Conservation (phyloP, 139 green algal species). For the Astrephomene gubernaculifera region DNA sequence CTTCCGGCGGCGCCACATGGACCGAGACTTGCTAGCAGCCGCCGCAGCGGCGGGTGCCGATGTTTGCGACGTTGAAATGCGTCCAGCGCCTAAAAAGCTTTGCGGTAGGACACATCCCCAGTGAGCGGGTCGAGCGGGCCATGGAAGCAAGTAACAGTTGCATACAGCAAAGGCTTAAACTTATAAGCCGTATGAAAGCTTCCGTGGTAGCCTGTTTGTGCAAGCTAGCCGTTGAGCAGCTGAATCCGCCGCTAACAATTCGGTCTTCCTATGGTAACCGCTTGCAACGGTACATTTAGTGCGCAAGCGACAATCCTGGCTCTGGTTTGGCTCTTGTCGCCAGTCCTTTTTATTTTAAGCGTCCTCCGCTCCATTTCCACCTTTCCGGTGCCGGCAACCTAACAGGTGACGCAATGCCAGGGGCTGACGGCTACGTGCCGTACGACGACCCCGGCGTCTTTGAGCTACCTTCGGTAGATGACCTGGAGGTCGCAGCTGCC, state of each 20-base stretch:
- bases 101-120: not conserved
- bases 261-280: no score
- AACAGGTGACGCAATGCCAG: no score
- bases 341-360: no score
- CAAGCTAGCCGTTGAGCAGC: no score
- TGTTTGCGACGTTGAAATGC: conserved; percentile 16
- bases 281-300: no score
- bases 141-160: not conserved
- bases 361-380: no score
- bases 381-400: no score
- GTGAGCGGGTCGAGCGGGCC: not conserved
- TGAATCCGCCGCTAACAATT: no score
- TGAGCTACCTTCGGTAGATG: conserved; percentile 73
- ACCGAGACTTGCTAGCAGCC: conserved; percentile 29
- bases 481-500: conserved; percentile 75
- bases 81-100: not conserved
- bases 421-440: not conserved
- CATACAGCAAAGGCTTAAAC: not conserved
- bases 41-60: conserved; percentile 23
- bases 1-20: not conserved
- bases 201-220: no score
- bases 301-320: no score
- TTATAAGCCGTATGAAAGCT: not conserved
- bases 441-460: conserved; percentile 29
- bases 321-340: no score